Percentiles rank a stretch among this genome's conserved stretches.
Conservation (phyloP, 352 stramenopile genomes). For the Phytophthora podocarpi region DNA sequence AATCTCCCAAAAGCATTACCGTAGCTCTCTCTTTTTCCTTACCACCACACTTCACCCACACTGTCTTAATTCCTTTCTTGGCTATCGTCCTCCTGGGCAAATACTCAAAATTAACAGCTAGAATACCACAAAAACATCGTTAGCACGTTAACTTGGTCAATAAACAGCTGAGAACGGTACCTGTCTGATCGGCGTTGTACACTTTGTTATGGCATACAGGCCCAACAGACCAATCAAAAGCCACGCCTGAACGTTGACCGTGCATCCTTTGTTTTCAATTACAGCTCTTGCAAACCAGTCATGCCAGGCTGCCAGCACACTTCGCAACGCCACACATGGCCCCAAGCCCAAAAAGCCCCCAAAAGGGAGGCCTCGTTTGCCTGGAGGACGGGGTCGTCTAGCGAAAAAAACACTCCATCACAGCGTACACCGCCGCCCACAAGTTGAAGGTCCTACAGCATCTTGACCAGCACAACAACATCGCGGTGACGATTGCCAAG, state of each 20-base stretch:
- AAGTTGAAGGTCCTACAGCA: background rate
- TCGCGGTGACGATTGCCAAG: background rate
- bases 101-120: slow-evolving; percentile 8
- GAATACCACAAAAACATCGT: background rate
- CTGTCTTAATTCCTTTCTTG: background rate
- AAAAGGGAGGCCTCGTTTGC: too few relatives aligned
- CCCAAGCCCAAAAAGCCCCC: too few relatives aligned
- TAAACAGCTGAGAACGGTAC: background rate
- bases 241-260: too few relatives aligned
- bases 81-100: background rate
- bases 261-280: too few relatives aligned
- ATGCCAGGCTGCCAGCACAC: too few relatives aligned
- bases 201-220: too few relatives aligned
- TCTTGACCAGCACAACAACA: background rate
- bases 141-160: background rate
- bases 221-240: too few relatives aligned
- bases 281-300: too few relatives aligned
- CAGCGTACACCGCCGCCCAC: too few relatives aligned
- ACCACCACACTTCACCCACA: background rate
- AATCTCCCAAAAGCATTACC: background rate
- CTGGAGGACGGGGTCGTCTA: too few relatives aligned
- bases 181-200: slow-evolving; percentile 8
- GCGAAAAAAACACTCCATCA: too few relatives aligned
- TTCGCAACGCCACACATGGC: too few relatives aligned
- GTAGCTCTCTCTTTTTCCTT: background rate